Evolutionary conservation across 805 yeast species (phyloP).

Genomic region (Cyberlindnera misumaiensis): DNA sequence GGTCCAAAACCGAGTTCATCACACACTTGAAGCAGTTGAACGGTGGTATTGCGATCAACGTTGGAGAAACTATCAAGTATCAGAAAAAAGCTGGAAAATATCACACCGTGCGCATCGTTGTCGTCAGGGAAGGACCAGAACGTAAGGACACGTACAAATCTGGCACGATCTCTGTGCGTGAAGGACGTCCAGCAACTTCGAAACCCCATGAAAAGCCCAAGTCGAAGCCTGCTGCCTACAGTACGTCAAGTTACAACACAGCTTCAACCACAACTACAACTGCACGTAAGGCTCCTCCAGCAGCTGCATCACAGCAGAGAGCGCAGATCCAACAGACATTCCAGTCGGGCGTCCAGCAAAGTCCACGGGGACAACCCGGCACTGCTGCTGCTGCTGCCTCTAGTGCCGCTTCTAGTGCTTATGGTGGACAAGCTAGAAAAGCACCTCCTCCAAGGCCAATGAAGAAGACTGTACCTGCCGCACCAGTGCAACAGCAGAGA

Average conservation of each 20-base stretch:
- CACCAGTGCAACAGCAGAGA: constrained; percentile 25
- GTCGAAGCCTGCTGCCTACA: constrained; percentile 27
- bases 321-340: too few relatives aligned
- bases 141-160: constrained; percentile 79
- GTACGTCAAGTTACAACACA: constrained; percentile 3
- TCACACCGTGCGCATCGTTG: constrained; percentile 64
- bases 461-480: constrained; percentile 15
- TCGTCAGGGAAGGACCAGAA: constrained; percentile 56
- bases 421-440: constrained; percentile 24
- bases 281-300: constrained; percentile 23
- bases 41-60: constrained; percentile 49
- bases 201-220: constrained; percentile 72
- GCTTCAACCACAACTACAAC: constrained; percentile 1
- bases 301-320: constrained; percentile 16
- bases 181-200: constrained; percentile 71
- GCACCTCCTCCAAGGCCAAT: constrained; percentile 24
- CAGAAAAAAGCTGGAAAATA: constrained; percentile 84
- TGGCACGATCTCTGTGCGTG: constrained; percentile 72
- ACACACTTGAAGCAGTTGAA: constrained; percentile 64
- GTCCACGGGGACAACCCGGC: constrained; percentile 6
- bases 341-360: constrained; percentile 6
- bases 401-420: constrained; percentile 34
- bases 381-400: constrained; percentile 10
- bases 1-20: constrained; percentile 83
- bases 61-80: constrained; percentile 71